A percentile compares a stretch with the other conserved stretches of the same genome.
Conservation (phyloP, 2,329 filamentous ascomycete species). For the Aureobasidium sp. region DNA sequence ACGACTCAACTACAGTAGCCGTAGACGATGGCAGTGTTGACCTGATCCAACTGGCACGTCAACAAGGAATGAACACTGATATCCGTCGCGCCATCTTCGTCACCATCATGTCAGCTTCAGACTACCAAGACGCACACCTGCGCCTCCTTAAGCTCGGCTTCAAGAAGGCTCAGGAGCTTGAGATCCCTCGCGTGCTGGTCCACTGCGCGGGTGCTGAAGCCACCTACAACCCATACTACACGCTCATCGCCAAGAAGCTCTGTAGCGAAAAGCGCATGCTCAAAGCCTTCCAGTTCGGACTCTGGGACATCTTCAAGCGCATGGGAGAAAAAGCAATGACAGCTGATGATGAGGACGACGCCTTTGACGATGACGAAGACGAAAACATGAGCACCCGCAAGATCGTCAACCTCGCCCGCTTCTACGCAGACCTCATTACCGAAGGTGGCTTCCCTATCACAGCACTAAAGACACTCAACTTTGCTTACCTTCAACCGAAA, state of each 20-base stretch:
- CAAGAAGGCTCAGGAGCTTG: constrained; percentile 77
- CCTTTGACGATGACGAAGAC: constrained; percentile 42
- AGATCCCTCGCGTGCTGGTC: constrained; percentile 80
- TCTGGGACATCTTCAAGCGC: constrained; percentile 79
- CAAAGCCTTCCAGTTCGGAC: constrained; percentile 78
- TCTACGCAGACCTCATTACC: constrained; percentile 57
- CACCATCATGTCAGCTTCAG: constrained; percentile 75
- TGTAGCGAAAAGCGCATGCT: constrained; percentile 60
- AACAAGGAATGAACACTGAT: constrained; percentile 81
- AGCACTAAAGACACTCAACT: constrained; percentile 62
- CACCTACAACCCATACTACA: constrained; percentile 89
- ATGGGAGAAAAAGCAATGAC: constrained; percentile 67
- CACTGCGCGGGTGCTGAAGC: constrained; percentile 80
- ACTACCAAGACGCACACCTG: constrained; percentile 75
- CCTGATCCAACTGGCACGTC: constrained; percentile 64
- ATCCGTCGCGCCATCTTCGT: constrained; percentile 88
- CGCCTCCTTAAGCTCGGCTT: constrained; percentile 75
- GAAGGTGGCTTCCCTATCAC: constrained; percentile 53
- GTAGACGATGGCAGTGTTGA: constrained; percentile 46
- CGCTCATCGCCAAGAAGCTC: constrained; percentile 70
- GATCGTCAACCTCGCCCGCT: constrained; percentile 60
- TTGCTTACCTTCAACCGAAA: constrained; percentile 69
- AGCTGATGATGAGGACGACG: constrained; percentile 49
- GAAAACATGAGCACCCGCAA: constrained; percentile 47
- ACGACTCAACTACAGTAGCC: neutral